Evolutionary conservation across 2,329 filamentous ascomycete species (phyloP).

Genomic region (Trichoderma lentiforme): DNA sequence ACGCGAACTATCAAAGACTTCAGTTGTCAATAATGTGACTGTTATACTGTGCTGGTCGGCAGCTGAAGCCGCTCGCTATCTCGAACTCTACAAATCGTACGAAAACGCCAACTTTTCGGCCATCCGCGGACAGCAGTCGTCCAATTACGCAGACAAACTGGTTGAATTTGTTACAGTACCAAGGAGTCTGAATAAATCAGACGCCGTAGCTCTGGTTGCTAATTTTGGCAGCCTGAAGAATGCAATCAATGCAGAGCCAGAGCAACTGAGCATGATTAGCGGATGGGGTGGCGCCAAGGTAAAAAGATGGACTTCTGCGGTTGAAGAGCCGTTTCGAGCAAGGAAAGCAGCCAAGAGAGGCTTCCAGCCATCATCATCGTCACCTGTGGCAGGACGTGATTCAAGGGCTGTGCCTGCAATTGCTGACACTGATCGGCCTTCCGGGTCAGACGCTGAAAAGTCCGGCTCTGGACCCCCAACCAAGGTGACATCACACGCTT

Average conservation of each 20-base stretch:
- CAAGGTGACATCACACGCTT: slow-evolving; percentile 33
- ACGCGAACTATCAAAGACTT: slow-evolving; percentile 88
- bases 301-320: slow-evolving; percentile 74
- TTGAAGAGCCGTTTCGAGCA: slow-evolving; percentile 80
- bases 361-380: background rate
- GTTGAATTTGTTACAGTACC: slow-evolving; percentile 92
- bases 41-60: slow-evolving; percentile 92
- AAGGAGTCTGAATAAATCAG: slow-evolving; percentile 87
- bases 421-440: slow-evolving; percentile 19
- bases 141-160: slow-evolving; percentile 79
- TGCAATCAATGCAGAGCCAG: slow-evolving; percentile 81
- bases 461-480: slow-evolving; percentile 41
- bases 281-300: slow-evolving; percentile 98
- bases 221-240: slow-evolving; percentile 87
- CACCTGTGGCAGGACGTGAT: background rate
- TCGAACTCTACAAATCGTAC: slow-evolving; percentile 92
- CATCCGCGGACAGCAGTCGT: slow-evolving; percentile 81
- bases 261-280: slow-evolving; percentile 78
- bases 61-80: slow-evolving; percentile 86
- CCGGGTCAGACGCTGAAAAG: slow-evolving; percentile 38
- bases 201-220: slow-evolving; percentile 84
- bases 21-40: slow-evolving; percentile 87
- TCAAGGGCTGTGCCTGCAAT: background rate
- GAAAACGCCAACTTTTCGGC: slow-evolving; percentile 78
- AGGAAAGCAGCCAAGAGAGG: slow-evolving; percentile 61